Percentiles rank a stretch among this genome's conserved stretches.
These are phyloP conservation scores for Leptographium radiaticola DNA, from an alignment of 2,329 filamentous ascomycete genomes.

Conservation along the genomic window DNA sequence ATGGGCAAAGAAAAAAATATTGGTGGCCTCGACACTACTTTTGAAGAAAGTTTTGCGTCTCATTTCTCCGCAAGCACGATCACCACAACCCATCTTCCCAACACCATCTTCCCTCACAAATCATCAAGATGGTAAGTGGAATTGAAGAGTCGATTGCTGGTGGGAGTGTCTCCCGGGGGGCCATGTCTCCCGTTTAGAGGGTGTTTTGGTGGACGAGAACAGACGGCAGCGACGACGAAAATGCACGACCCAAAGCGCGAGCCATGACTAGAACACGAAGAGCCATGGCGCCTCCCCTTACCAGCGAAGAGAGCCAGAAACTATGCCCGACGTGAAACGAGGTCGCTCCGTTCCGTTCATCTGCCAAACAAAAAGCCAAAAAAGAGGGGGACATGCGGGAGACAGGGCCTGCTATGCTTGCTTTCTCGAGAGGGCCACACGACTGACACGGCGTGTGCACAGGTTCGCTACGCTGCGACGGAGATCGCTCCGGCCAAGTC, in stretches of 20 bases:
- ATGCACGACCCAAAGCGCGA: neutral
- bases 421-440: neutral
- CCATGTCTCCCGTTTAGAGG: neutral
- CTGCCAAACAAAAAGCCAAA: too few relatives aligned
- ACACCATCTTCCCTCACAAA: constrained; percentile 7
- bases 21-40: constrained; percentile 6
- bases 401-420: neutral
- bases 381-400: neutral
- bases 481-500: constrained; percentile 82
- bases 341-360: too few relatives aligned
- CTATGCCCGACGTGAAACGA: too few relatives aligned
- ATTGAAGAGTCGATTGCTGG: neutral
- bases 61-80: constrained; percentile 4
- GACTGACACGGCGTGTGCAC: constrained; percentile 12
- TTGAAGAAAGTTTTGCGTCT: constrained; percentile 2
- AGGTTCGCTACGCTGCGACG: constrained; percentile 95
- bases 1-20: constrained; percentile 10
- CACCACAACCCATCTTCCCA: constrained; percentile 6
- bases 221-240: neutral
- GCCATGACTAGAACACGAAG: too few relatives aligned
- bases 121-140: constrained; percentile 14
- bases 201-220: neutral
- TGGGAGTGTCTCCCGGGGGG: neutral
- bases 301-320: too few relatives aligned
- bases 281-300: too few relatives aligned